A percentile compares a stretch with the other conserved stretches of the same genome.
Conservation (phyloP, 106 monocot species). For the Apostasia ramifera region DNA sequence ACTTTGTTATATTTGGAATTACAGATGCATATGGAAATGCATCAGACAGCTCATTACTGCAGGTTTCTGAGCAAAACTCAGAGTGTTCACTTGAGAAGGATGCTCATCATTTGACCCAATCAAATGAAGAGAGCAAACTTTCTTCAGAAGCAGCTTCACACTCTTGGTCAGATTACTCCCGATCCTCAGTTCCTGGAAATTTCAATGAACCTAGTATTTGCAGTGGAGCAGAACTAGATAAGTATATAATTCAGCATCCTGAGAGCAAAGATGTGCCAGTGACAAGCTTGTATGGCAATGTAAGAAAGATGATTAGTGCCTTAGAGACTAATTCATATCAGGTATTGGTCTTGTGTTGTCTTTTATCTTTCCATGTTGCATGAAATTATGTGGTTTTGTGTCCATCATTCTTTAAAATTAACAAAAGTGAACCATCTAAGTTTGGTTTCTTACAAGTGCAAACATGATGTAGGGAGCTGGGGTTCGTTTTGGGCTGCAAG, state of each 20-base stretch:
- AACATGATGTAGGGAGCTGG: conserved; percentile 17
- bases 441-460: neutral
- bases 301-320: conserved; percentile 47
- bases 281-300: conserved; percentile 11
- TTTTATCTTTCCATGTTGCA: neutral
- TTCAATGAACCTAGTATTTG: conserved; percentile 8
- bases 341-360: conserved; percentile 22
- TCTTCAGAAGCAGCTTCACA: conserved; percentile 1
- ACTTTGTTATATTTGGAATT: neutral
- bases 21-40: conserved; percentile 14
- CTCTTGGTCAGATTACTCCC: neutral
- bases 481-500: conserved; percentile 1
- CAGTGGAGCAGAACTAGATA: conserved; percentile 9
- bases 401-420: too few species aligned
- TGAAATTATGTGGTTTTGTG: neutral
- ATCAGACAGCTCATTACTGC: conserved; percentile 1
- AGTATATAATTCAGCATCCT: neutral
- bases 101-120: neutral
- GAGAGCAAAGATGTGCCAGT: conserved; percentile 7
- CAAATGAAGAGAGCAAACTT: conserved; percentile 4
- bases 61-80: conserved; percentile 9
- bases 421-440: too few species aligned
- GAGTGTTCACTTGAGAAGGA: conserved; percentile 1
- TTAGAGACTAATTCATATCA: conserved; percentile 36
- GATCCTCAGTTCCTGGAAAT: conserved; percentile 14